These are phyloP conservation scores for Phlyctochytrium bullatum DNA, from an alignment of 192 early-diverging fungal species.

Conservation along the genomic window DNA sequence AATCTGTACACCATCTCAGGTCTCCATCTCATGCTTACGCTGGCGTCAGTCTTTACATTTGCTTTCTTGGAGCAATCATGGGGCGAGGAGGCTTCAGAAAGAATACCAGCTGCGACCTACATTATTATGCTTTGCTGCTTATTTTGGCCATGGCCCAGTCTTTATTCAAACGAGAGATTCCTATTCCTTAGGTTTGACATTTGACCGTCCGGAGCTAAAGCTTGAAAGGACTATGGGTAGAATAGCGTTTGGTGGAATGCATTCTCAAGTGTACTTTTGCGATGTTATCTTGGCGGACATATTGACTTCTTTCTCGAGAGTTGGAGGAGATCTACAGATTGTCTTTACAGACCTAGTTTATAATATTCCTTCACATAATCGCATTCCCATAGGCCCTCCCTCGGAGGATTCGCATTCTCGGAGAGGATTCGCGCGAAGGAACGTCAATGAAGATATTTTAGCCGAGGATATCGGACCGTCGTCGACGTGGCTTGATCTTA, in stretches of 20 bases:
- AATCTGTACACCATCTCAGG: conserved; percentile 37
- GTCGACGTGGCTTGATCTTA: conserved; percentile 39
- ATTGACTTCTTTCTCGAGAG: conserved; percentile 87
- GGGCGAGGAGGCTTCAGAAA: conserved; percentile 39
- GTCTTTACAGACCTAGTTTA: conserved; percentile 52
- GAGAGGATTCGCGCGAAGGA: background rate
- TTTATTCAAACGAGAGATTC: conserved; percentile 37
- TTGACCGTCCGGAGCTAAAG: background rate
- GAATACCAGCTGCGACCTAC: conserved; percentile 36
- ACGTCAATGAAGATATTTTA: background rate
- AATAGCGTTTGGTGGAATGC: conserved; percentile 35
- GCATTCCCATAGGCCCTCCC: too few species aligned
- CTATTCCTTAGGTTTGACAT: conserved; percentile 22
- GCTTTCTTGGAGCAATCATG: conserved; percentile 9
- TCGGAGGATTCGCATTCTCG: background rate
- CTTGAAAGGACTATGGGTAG: conserved; percentile 32
- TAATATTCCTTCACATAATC: background rate
- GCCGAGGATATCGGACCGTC: conserved; percentile 1
- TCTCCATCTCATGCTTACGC: conserved; percentile 20
- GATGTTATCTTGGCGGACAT: conserved; percentile 95
- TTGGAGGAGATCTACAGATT: conserved; percentile 78
- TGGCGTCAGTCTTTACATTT: conserved; percentile 26
- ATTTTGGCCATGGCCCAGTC: conserved; percentile 11
- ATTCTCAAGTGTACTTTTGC: conserved; percentile 40
- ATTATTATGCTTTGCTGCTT: conserved; percentile 19